Evolutionary conservation across 2,329 filamentous ascomycete genomes (phyloP).

Genomic region (Neonectria magnoliae): DNA sequence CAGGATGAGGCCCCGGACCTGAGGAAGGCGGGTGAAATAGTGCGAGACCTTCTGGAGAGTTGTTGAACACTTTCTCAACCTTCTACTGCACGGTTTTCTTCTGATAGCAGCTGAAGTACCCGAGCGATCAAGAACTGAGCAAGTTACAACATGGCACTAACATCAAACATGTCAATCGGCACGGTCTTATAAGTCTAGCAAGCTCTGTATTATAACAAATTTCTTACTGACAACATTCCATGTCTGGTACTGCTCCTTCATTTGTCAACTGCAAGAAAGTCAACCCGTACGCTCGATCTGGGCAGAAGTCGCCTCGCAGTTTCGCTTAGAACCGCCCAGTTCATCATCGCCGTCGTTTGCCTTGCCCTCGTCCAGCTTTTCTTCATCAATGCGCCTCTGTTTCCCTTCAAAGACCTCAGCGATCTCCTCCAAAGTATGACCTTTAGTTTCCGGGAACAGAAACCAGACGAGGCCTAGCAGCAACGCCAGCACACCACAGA

Average conservation of each 20-base stretch:
- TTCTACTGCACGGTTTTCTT: background rate
- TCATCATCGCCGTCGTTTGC: background rate
- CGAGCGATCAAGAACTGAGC: no score
- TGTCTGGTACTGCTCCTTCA: background rate
- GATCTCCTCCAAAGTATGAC: slow-evolving; percentile 42
- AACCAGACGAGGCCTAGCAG: slow-evolving; percentile 49
- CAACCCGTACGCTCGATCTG: background rate
- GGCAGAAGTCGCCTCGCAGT: background rate
- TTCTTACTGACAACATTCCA: background rate
- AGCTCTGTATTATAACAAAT: no score
- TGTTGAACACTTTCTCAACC: background rate
- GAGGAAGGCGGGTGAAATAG: background rate
- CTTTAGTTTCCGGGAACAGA: slow-evolving; percentile 46
- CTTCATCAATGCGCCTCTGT: background rate
- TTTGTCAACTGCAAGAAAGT: no score
- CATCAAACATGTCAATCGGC: no score
- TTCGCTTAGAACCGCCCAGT: background rate
- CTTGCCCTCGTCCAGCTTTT: background rate
- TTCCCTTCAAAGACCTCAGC: slow-evolving; percentile 40
- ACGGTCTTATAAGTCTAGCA: no score
- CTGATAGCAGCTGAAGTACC: no score
- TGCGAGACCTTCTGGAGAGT: background rate
- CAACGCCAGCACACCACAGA: slow-evolving; percentile 45
- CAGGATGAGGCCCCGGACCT: slow-evolving; percentile 14
- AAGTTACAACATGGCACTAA: no score